Percentiles rank a stretch among this genome's conserved stretches.
phyloP scores from a whole-genome alignment of 2,329 filamentous ascomycete species.

The Akanthomyces muscarius region DNA sequence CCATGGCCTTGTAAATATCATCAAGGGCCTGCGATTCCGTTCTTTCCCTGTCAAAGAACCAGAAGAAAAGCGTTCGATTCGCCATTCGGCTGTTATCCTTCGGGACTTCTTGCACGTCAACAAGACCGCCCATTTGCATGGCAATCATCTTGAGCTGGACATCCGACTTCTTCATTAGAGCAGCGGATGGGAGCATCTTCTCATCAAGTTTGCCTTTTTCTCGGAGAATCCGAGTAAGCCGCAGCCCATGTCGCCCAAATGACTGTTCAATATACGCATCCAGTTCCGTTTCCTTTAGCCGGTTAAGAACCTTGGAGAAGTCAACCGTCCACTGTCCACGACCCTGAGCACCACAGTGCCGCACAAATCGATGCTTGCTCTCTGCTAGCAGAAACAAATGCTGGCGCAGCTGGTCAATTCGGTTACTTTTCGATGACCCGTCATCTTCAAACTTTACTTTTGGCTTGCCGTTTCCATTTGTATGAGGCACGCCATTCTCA shows the following conservation, averaged over 20 bases:
- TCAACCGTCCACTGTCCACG: slow-evolving; percentile 79
- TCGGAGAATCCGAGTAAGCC: slow-evolving; percentile 79
- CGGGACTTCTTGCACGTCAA: slow-evolving; percentile 92
- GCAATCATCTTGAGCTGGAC: slow-evolving; percentile 79
- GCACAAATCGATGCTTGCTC: slow-evolving; percentile 64
- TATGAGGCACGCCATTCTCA: slow-evolving; percentile 34
- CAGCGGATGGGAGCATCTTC: slow-evolving; percentile 75
- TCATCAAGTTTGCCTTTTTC: slow-evolving; percentile 93
- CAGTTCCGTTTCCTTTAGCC: slow-evolving; percentile 71
- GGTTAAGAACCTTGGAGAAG: slow-evolving; percentile 67
- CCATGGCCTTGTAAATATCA: slow-evolving; percentile 85
- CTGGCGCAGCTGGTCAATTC: slow-evolving; percentile 60
- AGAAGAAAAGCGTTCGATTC: slow-evolving; percentile 82
- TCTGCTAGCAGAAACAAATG: slow-evolving; percentile 71
- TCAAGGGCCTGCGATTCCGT: slow-evolving; percentile 69
- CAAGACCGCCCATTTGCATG: slow-evolving; percentile 80
- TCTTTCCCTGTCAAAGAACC: slow-evolving; percentile 80
- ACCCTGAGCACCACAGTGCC: slow-evolving; percentile 59
- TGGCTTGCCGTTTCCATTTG: slow-evolving; percentile 34
- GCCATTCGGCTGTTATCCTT: slow-evolving; percentile 79
- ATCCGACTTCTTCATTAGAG: slow-evolving; percentile 79
- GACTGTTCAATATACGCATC: slow-evolving; percentile 76
- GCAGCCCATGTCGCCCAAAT: slow-evolving; percentile 71
- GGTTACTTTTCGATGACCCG: slow-evolving; percentile 37
- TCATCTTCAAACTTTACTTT: slow-evolving; percentile 53